Conservation (phyloP, 768 basidiomycete genomes). For the Paxillus rubicundulus region DNA sequence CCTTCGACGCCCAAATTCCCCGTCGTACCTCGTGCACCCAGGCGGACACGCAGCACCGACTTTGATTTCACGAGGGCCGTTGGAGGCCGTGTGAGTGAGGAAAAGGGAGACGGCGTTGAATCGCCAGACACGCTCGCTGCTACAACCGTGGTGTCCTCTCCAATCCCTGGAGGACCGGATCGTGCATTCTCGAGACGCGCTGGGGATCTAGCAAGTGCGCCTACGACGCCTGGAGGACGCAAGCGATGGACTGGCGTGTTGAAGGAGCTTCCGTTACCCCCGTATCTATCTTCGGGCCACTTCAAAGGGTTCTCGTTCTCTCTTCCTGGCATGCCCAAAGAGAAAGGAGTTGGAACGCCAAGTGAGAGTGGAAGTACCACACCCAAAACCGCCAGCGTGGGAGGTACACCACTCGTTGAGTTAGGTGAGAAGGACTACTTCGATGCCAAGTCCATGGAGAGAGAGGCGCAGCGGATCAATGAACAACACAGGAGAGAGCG, state of each 20-base stretch:
- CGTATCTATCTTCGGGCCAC: conserved; percentile 15
- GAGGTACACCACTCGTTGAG: conserved; percentile 18
- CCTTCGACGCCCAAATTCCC: neutral
- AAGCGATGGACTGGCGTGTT: conserved; percentile 38
- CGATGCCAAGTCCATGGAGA: conserved; percentile 29
- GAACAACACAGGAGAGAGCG: conserved; percentile 36
- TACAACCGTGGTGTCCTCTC: conserved; percentile 15
- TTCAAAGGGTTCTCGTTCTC: conserved; percentile 10
- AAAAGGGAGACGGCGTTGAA: conserved; percentile 9
- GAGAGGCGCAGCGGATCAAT: conserved; percentile 18
- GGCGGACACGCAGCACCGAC: conserved; percentile 12
- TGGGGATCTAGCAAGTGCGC: neutral
- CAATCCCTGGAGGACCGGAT: conserved; percentile 8
- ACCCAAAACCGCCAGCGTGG: conserved; percentile 13
- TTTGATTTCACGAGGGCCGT: conserved; percentile 2
- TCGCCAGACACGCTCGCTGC: conserved; percentile 15
- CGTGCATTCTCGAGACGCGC: neutral
- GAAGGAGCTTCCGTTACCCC: conserved; percentile 38
- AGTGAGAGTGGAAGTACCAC: conserved; percentile 20
- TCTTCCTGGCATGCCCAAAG: conserved; percentile 9
- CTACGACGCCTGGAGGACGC: conserved; percentile 10
- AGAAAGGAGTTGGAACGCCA: conserved; percentile 5
- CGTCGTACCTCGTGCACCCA: conserved; percentile 3
- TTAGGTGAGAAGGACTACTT: conserved; percentile 29
- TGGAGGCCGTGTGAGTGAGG: neutral